phyloP scores from a whole-genome alignment of 1,284 basidiomycete species.

The Taiwanofungus camphoratus region DNA sequence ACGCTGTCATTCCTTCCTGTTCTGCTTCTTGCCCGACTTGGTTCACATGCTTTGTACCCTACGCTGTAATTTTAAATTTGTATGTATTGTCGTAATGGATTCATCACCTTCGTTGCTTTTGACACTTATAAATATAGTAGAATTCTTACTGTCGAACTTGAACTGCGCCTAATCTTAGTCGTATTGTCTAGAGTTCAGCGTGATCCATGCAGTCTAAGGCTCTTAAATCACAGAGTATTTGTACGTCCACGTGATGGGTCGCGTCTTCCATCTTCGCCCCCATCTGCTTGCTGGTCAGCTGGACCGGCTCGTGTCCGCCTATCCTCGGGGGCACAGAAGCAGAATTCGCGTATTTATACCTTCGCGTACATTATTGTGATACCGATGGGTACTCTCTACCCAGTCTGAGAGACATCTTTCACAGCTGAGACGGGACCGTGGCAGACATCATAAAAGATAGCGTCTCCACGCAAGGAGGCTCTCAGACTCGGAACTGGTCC shows the following conservation, averaged over 20 bases:
- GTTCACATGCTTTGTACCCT: background rate
- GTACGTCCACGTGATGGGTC: background rate
- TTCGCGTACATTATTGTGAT: slow-evolving; percentile 16
- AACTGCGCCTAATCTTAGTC: background rate
- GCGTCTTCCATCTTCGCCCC: background rate
- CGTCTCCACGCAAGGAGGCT: background rate
- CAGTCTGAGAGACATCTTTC: slow-evolving; percentile 14
- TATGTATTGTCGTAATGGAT: background rate
- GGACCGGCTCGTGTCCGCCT: slow-evolving; percentile 5
- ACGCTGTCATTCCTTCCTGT: background rate
- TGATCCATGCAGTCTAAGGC: too few relatives aligned
- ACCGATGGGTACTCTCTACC: slow-evolving; percentile 10
- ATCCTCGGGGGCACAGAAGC: background rate
- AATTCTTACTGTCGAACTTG: background rate
- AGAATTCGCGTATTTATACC: slow-evolving; percentile 5
- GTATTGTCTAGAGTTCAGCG: too few relatives aligned
- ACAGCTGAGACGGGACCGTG: slow-evolving; percentile 7
- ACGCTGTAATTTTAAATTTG: background rate
- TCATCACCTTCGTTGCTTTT: background rate
- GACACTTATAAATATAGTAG: too few relatives aligned
- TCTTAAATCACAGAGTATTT: background rate
- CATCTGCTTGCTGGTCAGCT: slow-evolving; percentile 14
- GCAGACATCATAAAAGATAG: slow-evolving; percentile 8
- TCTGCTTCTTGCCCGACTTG: background rate
- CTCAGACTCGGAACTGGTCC: too few relatives aligned